Evolutionary conservation across 371 early-diverging fungal species (phyloP).

Genomic region (Zychaea mexicana): DNA sequence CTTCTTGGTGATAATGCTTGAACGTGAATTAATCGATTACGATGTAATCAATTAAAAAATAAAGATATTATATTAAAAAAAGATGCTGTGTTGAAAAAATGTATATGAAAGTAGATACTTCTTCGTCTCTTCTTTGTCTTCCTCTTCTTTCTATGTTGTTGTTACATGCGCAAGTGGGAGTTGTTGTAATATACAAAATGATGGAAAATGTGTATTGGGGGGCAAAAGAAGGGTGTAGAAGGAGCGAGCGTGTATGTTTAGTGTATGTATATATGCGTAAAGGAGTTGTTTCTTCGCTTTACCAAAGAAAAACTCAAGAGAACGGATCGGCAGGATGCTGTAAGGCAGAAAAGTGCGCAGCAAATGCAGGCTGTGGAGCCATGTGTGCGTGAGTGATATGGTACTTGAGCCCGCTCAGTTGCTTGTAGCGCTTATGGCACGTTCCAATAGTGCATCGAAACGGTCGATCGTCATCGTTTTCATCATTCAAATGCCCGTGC

Average conservation of each 20-base stretch:
- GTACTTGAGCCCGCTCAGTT: constrained; percentile 90
- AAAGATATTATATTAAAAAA: background rate
- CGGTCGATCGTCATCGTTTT: constrained; percentile 44
- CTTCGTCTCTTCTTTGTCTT: background rate
- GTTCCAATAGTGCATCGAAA: constrained; percentile 73
- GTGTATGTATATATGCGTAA: no score
- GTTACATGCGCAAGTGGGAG: no score
- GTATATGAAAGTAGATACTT: background rate
- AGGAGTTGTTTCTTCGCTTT: no score
- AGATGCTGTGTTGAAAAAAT: background rate
- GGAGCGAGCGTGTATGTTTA: no score
- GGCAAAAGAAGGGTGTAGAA: no score
- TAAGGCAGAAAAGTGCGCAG: background rate
- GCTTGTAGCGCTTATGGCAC: constrained; percentile 87
- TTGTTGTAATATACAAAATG: no score
- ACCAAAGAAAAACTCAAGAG: no score
- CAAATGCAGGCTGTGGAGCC: background rate
- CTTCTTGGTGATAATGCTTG: background rate
- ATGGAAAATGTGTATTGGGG: no score
- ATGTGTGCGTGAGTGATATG: constrained; percentile 55
- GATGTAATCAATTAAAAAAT: no score
- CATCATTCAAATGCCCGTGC: constrained; percentile 12
- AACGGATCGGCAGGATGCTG: background rate
- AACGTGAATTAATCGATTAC: no score
- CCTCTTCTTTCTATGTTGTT: no score